Conservation (phyloP, 176 grass and related monocot genomes). For the Aegilops umbellulata region DNA sequence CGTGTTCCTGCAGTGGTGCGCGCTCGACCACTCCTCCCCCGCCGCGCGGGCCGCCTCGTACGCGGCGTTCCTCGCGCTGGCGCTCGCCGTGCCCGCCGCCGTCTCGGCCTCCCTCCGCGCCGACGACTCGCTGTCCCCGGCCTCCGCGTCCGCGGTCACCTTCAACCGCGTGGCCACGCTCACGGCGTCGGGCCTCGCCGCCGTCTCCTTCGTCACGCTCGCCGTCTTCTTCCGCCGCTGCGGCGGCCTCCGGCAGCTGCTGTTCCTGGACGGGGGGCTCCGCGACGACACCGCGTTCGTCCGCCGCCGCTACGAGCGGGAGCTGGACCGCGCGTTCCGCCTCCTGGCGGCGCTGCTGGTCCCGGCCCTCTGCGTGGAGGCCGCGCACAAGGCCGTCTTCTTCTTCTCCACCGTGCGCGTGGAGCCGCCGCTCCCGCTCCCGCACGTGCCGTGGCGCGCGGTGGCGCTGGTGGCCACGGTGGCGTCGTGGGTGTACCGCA, state of each 20-base stretch:
- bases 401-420: conserved; percentile 74
- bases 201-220: conserved; percentile 67
- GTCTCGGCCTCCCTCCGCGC: conserved; percentile 41
- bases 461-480: conserved; percentile 54
- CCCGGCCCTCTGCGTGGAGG: conserved; percentile 68
- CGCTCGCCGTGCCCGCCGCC: conserved; percentile 48
- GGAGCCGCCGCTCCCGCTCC: not conserved
- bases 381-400: conserved; percentile 70
- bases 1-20: conserved; percentile 72
- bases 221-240: conserved; percentile 60
- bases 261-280: conserved; percentile 82
- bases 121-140: conserved; percentile 17
- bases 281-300: conserved; percentile 61
- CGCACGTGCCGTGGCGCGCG: conserved; percentile 34
- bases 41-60: conserved; percentile 45
- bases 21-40: conserved; percentile 72
- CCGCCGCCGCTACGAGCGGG: conserved; percentile 48
- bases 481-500: conserved; percentile 84
- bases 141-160: conserved; percentile 38
- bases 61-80: conserved; percentile 53
- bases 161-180: conserved; percentile 67
- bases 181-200: conserved; percentile 59
- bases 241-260: conserved; percentile 62
- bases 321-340: conserved; percentile 83
- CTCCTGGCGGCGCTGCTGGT: conserved; percentile 65